These are phyloP conservation scores for Madurella mycetomatis DNA, from an alignment of 2,329 filamentous ascomycete genomes.

Conservation along the genomic window DNA sequence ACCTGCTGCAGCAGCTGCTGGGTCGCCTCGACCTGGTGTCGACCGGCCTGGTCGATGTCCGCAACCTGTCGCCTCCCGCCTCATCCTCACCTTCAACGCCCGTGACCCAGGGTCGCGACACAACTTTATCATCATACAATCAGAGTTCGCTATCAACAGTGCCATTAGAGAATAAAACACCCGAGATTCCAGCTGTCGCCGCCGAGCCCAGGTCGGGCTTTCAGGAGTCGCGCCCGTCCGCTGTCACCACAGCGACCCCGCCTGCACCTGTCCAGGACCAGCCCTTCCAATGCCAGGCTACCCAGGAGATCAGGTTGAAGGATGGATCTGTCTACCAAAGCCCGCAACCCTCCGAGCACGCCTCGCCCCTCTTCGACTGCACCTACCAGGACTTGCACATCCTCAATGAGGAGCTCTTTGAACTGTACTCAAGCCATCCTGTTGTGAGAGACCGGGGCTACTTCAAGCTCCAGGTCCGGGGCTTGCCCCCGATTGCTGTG, in stretches of 20 bases:
- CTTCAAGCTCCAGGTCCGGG: constrained; percentile 26
- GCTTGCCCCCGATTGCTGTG: constrained; percentile 21
- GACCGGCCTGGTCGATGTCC: constrained; percentile 9
- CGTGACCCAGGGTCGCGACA: constrained; percentile 13
- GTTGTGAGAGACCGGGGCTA: constrained; percentile 23
- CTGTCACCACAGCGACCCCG: background rate
- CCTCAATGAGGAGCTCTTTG: constrained; percentile 26
- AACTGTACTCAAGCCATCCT: constrained; percentile 24
- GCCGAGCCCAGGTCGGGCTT: background rate
- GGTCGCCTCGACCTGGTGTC: constrained; percentile 21
- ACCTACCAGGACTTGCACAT: constrained; percentile 23
- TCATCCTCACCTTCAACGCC: constrained; percentile 7
- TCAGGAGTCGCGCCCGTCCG: background rate
- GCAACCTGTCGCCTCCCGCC: constrained; percentile 9
- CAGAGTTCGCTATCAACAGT: background rate
- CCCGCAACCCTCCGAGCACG: constrained; percentile 11
- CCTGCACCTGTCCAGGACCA: background rate
- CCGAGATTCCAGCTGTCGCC: background rate
- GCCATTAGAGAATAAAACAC: background rate
- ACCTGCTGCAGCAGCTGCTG: constrained; percentile 21
- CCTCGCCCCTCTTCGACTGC: constrained; percentile 24
- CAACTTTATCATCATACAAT: constrained; percentile 8
- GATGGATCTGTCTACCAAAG: constrained; percentile 14
- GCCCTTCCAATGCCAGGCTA: background rate
- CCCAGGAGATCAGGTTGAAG: constrained; percentile 8